Evolutionary conservation across 768 basidiomycete genomes (phyloP).

Genomic region (Lenzites betulinus): DNA sequence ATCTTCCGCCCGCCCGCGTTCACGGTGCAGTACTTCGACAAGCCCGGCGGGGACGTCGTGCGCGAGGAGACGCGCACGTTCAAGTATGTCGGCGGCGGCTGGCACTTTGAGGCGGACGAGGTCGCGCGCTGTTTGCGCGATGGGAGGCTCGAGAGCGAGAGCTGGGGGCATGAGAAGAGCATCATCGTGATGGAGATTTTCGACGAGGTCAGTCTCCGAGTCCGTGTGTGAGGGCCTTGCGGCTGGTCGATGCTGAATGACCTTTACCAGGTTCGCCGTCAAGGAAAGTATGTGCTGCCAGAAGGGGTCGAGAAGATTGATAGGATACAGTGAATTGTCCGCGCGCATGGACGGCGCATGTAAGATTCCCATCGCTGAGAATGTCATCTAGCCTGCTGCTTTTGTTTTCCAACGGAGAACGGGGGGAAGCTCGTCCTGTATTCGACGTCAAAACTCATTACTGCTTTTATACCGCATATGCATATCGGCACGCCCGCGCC

Average conservation of each 20-base stretch:
- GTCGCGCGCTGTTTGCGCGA: conserved; percentile 77
- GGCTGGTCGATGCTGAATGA: neutral
- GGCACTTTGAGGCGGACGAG: conserved; percentile 88
- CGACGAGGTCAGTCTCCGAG: conserved; percentile 62
- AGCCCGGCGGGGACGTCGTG: conserved; percentile 43
- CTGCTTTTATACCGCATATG: too few species aligned
- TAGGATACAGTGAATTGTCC: conserved; percentile 20
- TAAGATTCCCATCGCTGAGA: too few species aligned
- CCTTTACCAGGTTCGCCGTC: conserved; percentile 55
- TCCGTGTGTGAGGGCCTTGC: conserved; percentile 1
- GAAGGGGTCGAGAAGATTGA: conserved; percentile 53
- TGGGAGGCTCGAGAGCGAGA: conserved; percentile 69
- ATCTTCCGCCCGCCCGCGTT: conserved; percentile 69
- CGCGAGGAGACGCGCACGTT: conserved; percentile 62
- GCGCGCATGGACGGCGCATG: too few species aligned
- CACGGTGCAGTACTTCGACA: conserved; percentile 61
- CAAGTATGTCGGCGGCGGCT: conserved; percentile 66
- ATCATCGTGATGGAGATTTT: conserved; percentile 81
- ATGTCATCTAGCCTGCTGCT: conserved; percentile 30
- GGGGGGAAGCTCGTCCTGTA: too few species aligned
- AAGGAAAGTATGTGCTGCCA: conserved; percentile 67
- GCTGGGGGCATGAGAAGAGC: conserved; percentile 82
- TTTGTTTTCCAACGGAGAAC: neutral
- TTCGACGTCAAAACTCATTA: too few species aligned
- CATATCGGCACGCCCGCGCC: too few species aligned